Evolutionary conservation across 2,329 filamentous ascomycete species (phyloP), one percentile per base, ranked within the genome.

Genomic region (Diaporthe longicolla): DNA sequence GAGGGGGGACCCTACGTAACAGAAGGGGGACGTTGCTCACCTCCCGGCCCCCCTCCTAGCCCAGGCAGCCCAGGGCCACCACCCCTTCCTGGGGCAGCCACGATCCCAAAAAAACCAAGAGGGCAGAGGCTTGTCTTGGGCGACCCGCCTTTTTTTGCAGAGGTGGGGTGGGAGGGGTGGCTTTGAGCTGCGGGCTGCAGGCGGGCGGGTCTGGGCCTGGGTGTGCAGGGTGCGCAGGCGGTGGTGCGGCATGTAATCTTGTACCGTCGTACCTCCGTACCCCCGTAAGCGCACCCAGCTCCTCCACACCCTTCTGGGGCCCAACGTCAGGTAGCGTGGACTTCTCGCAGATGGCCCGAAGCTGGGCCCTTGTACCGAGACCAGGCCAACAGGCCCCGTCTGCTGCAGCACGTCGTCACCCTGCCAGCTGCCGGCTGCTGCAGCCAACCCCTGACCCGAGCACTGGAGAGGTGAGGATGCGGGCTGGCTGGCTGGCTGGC

Each of bases 401-500:
- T 29, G 61, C 61, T 66, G 63, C 63, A 52, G 63, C 43, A 66
- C 45, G 45, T 66, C 63, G 63, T 66, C 63, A 66, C 63, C 63
- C 63, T 66, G 63, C 63, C 63, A 52, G 45, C 45, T 52, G 63
- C 63, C 63, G 63, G 63, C 63, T 66, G 45, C 63, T 66, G 63
- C 63, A 66, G 63, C 63, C 63, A 66, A 66, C 63, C 63, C 63
- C 63, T 66, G 63, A 66, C 63, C 63, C 63, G 70, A 68, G 37
- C 50, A 66, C 54, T 59, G 55, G 29, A 61, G 29, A 61, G 37
- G 52, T 71, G 69, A 61, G 69, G 69, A 15, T 24, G 43, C n/a
- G 57, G 55, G 54, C 50, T 9, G 37, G 37, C 37, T 40, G 37
- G 37, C 37, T 59, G 68, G 54, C 68, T 29, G 55, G 69, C 69